Evolutionary conservation across 176 grass and related monocot genomes (phyloP).

Genomic region (barley (Hordeum vulgare)): DNA sequence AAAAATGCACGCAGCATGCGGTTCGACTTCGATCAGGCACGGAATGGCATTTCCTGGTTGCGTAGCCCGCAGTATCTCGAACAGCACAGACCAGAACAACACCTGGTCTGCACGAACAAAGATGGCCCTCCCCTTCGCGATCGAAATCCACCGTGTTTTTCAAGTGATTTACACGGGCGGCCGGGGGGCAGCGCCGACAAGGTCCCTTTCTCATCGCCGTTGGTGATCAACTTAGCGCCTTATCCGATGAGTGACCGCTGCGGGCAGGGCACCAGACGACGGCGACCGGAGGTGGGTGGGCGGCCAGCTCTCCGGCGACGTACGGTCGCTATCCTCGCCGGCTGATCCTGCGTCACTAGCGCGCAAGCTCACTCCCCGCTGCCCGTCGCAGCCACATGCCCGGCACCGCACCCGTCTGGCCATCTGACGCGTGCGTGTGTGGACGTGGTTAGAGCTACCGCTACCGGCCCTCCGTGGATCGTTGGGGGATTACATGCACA

Average conservation of each 20-base stretch:
- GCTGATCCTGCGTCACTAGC: background rate
- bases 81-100: too few relatives aligned
- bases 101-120: too few relatives aligned
- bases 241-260: background rate
- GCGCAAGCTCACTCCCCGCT: background rate
- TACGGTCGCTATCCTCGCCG: background rate
- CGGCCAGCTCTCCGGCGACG: background rate
- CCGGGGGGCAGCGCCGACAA: background rate
- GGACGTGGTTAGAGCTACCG: background rate
- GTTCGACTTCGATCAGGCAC: too few relatives aligned
- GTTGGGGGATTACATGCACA: background rate
- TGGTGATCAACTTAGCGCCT: background rate
- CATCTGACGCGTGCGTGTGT: background rate
- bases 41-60: too few relatives aligned
- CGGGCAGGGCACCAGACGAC: background rate
- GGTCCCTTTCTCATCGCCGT: background rate
- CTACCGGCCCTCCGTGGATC: too few relatives aligned
- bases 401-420: background rate
- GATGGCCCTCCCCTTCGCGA: too few relatives aligned
- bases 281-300: constrained; percentile 4
- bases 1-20: too few relatives aligned
- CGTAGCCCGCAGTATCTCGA: too few relatives aligned
- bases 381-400: background rate
- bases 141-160: too few relatives aligned
- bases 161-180: too few relatives aligned